A percentile compares a stretch with the other conserved stretches of the same genome.
These are phyloP conservation scores for Astrocystis sublimbata DNA, from an alignment of 495 filamentous ascomycete genomes.

Conservation along the genomic window DNA sequence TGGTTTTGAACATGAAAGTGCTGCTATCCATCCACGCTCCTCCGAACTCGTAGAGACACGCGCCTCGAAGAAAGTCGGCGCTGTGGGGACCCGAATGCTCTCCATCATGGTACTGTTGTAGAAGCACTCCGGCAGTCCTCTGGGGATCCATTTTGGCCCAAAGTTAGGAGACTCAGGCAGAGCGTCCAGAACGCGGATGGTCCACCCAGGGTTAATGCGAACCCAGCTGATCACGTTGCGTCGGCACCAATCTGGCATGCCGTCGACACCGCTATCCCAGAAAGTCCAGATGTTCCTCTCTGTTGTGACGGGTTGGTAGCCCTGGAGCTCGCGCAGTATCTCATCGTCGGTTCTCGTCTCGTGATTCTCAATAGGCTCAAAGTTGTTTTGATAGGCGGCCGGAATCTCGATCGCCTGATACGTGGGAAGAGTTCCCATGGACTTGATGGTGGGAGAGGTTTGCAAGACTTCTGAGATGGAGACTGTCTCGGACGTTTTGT, in stretches of 20 bases:
- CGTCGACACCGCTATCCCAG: conserved; percentile 31
- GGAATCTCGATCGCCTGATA: conserved; percentile 6
- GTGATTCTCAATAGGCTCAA: neutral
- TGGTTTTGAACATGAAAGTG: conserved; percentile 23
- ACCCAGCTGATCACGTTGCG: conserved; percentile 25
- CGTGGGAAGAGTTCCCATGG: no score
- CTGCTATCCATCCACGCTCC: conserved; percentile 34
- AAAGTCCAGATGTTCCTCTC: conserved; percentile 38
- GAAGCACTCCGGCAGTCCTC: conserved; percentile 26
- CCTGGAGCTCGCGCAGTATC: neutral
- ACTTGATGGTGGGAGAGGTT: neutral
- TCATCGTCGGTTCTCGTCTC: conserved; percentile 11
- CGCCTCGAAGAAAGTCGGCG: conserved; percentile 34
- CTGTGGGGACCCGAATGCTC: conserved; percentile 32
- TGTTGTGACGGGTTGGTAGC: conserved; percentile 22
- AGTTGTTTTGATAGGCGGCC: neutral
- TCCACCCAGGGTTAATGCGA: conserved; percentile 13
- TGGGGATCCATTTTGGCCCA: conserved; percentile 4
- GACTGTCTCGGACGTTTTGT: neutral
- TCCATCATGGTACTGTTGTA: conserved; percentile 29
- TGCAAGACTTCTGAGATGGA: neutral
- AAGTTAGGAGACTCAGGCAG: conserved; percentile 6
- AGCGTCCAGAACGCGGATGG: conserved; percentile 4
- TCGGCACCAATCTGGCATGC: conserved; percentile 34
- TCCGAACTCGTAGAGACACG: conserved; percentile 29